Evolutionary conservation across 164 flowering plant genomes (phyloP), one percentile per base, ranked within the genome.

Genomic region (Piper betle): DNA sequence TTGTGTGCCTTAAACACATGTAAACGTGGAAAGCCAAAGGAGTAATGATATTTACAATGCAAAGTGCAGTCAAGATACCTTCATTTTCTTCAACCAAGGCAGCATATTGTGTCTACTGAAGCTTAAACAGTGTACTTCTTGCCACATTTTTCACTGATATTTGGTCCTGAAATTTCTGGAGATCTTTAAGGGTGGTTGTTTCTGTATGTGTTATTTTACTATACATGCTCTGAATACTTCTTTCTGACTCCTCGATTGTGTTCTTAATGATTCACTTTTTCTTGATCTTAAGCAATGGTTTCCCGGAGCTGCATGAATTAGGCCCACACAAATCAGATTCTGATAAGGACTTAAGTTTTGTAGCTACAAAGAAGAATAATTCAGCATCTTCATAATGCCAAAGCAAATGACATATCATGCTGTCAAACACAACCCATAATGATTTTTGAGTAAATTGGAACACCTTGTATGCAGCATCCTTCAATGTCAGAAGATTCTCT

Each of bases 401-500:
- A 53, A 53, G 20, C 2, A 4, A n/a, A 3, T 2, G 1, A 53
- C 56, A 4, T 2, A 15, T 4, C 4, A n/a, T 53, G n/a, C 10
- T 6, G 6, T 53, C n/a, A 20, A n/a, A 53, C 15, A 37, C 13
- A 58, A 40, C 39, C 12, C 18, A 56, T 16, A 40, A 55, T 20
- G 16, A 5, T 38, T 10, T 7, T n/a, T 20, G 40, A 62, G 60
- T 42, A 8, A 55, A 39, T n/a, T 68, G 52, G 37, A 43, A 42
- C 53, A 89, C 99, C 96, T 88, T 88, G 66, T 75, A 90, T 15
- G 99, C 99, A 66, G 87, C 86, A 82, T 93, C 95, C 76, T 88
- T 90, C 73, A 93, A 66, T 16, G 84, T 84, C 67, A 90, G 97
- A 69, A 93, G 92, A 72, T 88, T 74, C 73, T 90, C 99, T 73